Evolutionary conservation across 345 rosid genomes (phyloP).

Genomic region (Boechera retrofracta): DNA sequence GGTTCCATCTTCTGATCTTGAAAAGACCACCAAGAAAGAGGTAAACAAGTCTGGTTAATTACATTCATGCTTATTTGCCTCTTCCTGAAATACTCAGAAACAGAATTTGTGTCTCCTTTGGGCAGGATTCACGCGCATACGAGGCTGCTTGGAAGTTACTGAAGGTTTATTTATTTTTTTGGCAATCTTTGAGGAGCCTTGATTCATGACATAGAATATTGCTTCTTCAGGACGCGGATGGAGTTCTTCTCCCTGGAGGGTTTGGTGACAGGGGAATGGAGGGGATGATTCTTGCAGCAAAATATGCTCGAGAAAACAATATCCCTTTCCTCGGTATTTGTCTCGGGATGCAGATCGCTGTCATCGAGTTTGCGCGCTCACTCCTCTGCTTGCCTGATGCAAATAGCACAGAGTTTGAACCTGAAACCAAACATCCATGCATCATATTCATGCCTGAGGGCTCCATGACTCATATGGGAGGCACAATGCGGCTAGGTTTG

Average conservation of each 20-base stretch:
- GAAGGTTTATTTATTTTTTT: conserved; percentile 51
- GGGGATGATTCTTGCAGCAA: conserved; percentile 90
- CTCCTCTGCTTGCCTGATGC: conserved; percentile 76
- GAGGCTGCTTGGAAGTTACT: conserved; percentile 77
- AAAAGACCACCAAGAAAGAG: conserved; percentile 64
- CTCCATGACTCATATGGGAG: conserved; percentile 92
- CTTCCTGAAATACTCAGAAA: neutral
- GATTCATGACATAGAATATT: neutral
- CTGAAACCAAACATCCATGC: conserved; percentile 67
- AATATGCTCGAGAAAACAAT: conserved; percentile 78
- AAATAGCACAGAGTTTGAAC: conserved; percentile 85
- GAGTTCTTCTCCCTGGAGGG: conserved; percentile 92
- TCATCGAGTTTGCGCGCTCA: conserved; percentile 81
- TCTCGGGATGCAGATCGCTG: conserved; percentile 94
- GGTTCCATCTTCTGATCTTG: conserved; percentile 93
- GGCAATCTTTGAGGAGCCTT: neutral
- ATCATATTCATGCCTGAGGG: conserved; percentile 98
- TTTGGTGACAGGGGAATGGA: conserved; percentile 94
- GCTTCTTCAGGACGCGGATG: conserved; percentile 69
- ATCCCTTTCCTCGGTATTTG: conserved; percentile 90
- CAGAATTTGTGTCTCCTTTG: neutral
- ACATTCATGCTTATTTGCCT: conserved; percentile 8
- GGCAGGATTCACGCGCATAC: conserved; percentile 68
- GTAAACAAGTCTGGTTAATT: conserved; percentile 37
- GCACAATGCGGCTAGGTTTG: conserved; percentile 92